Evolutionary conservation across 140 eudicot genomes (phyloP).

Genomic region (Cichorium intybus): DNA sequence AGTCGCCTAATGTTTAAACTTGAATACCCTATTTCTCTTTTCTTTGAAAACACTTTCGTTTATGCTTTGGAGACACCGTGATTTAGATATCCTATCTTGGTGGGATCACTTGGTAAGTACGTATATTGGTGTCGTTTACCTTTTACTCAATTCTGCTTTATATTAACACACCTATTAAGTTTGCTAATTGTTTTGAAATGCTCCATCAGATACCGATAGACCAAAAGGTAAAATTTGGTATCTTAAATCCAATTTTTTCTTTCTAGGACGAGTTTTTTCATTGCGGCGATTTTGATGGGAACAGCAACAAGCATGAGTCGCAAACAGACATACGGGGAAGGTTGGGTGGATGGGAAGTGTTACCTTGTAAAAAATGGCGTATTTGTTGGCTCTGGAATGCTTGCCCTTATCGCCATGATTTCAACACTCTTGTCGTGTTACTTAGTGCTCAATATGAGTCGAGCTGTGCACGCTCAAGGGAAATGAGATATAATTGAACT

Average conservation of each 20-base stretch:
- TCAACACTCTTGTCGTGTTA: constrained; percentile 34
- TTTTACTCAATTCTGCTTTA: too few species aligned
- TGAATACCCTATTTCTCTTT: too few species aligned
- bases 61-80: too few species aligned
- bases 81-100: too few species aligned
- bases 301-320: constrained; percentile 67
- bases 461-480: constrained; percentile 39
- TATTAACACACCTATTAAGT: too few species aligned
- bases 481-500: constrained; percentile 18
- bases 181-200: too few species aligned
- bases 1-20: too few species aligned
- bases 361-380: constrained; percentile 75
- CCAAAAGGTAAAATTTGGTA: not conserved
- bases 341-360: constrained; percentile 78
- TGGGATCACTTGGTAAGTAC: too few species aligned
- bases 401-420: constrained; percentile 42
- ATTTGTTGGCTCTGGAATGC: constrained; percentile 49
- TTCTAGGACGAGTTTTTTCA: constrained; percentile 61
- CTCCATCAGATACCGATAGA: not conserved
- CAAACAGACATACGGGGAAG: constrained; percentile 63
- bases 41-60: too few species aligned
- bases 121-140: too few species aligned
- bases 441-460: constrained; percentile 22
- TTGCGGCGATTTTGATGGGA: constrained; percentile 25
- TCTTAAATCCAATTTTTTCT: not conserved